Evolutionary conservation across 2,329 filamentous ascomycete species (phyloP).

Genomic region (Proliferodiscus dingleyae): DNA sequence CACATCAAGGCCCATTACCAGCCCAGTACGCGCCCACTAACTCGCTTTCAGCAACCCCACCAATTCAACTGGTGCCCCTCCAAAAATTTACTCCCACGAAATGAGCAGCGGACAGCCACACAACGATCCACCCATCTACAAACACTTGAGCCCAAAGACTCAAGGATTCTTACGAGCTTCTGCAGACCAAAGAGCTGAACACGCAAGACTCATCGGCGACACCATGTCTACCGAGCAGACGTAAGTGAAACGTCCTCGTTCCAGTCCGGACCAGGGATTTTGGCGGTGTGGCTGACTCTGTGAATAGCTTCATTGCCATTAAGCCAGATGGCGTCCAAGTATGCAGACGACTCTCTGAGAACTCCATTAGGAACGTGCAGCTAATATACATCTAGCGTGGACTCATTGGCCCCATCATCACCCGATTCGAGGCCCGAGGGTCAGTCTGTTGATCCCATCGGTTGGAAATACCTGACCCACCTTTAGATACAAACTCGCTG

Average conservation of each 20-base stretch:
- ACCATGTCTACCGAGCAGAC: slow-evolving; percentile 81
- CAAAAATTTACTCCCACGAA: slow-evolving; percentile 17
- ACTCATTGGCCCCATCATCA: slow-evolving; percentile 95
- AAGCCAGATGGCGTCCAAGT: slow-evolving; percentile 99
- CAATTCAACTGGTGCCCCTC: slow-evolving; percentile 19
- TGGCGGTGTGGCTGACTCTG: slow-evolving; percentile 30
- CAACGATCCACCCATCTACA: slow-evolving; percentile 39
- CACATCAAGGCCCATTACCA: slow-evolving; percentile 3
- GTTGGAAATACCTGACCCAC: slow-evolving; percentile 6
- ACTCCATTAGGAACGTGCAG: not conserved
- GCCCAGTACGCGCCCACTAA: too few species aligned
- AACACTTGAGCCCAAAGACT: slow-evolving; percentile 44
- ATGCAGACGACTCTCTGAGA: too few species aligned
- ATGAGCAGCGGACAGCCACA: slow-evolving; percentile 21
- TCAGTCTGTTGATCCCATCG: slow-evolving; percentile 39
- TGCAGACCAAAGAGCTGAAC: slow-evolving; percentile 31
- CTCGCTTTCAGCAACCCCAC: slow-evolving; percentile 11
- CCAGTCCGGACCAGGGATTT: not conserved
- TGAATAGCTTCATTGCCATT: slow-evolving; percentile 93
- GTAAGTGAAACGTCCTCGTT: slow-evolving; percentile 47
- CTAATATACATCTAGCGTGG: slow-evolving; percentile 62
- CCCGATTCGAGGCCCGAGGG: slow-evolving; percentile 96
- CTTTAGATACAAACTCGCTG: slow-evolving; percentile 89
- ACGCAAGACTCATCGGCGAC: slow-evolving; percentile 34
- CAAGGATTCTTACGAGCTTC: slow-evolving; percentile 36